Evolutionary conservation across 176 grass and related monocot species (phyloP).

Genomic region (Zizania latifolia): DNA sequence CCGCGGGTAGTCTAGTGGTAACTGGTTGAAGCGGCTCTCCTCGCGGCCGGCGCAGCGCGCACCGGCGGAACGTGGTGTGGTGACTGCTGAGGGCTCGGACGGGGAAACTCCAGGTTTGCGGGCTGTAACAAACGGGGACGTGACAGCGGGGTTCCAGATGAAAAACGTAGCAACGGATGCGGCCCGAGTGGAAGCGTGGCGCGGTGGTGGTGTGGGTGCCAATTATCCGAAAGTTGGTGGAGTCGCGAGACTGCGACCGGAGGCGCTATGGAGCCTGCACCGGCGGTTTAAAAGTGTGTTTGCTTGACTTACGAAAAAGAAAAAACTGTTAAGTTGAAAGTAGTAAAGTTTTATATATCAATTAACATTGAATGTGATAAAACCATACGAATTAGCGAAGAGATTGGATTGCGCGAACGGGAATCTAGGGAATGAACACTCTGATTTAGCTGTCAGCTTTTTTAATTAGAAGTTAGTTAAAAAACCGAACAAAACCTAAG

Average conservation of each 20-base stretch:
- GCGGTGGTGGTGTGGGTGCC: background rate
- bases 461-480: too few species aligned
- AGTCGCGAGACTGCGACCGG: background rate
- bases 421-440: too few species aligned
- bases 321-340: too few species aligned
- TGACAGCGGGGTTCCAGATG: background rate
- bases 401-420: too few species aligned
- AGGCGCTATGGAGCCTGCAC: too few species aligned
- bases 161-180: background rate
- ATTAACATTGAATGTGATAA: too few species aligned
- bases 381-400: too few species aligned
- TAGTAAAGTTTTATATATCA: too few species aligned
- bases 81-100: background rate
- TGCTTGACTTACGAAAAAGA: too few species aligned
- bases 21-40: background rate
- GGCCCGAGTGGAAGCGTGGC: background rate
- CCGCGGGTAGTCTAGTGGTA: slow-evolving; percentile 11
- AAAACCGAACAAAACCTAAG: too few species aligned
- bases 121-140: background rate
- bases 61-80: background rate
- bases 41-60: background rate
- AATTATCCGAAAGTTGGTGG: slow-evolving; percentile 32
- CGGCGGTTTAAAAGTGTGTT: too few species aligned
- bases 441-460: too few species aligned
- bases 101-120: background rate